Evolutionary conservation across 2,329 filamentous ascomycete species (phyloP).

Genomic region (Pyrenophora tritici-repentis): DNA sequence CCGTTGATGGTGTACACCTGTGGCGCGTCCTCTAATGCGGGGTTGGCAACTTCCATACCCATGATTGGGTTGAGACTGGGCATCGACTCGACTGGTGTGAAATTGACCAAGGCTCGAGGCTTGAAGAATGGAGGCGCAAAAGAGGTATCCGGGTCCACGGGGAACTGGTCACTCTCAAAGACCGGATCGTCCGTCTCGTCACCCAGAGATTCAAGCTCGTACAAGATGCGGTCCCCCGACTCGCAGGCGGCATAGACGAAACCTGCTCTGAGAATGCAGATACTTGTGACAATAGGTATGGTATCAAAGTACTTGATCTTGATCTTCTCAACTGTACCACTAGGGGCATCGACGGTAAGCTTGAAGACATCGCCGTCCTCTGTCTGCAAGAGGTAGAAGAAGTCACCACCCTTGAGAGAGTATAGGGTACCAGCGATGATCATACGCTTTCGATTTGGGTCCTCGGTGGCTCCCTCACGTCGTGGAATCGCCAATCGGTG

Average conservation of each 20-base stretch:
- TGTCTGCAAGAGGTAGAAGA: conserved; percentile 95
- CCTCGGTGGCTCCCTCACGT: conserved; percentile 83
- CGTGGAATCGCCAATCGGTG: conserved; percentile 89
- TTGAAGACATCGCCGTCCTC: conserved; percentile 99
- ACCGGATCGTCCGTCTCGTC: conserved; percentile 92
- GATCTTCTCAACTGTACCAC: conserved; percentile 66
- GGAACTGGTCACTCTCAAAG: conserved; percentile 81
- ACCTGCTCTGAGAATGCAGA: conserved; percentile 93
- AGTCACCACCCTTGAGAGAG: conserved; percentile 85
- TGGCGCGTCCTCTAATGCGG: conserved; percentile 89
- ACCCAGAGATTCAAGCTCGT: conserved; percentile 95
- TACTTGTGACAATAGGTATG: conserved; percentile 81
- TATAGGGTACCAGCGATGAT: conserved; percentile 96
- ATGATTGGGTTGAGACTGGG: conserved; percentile 89
- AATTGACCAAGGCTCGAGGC: conserved; percentile 76
- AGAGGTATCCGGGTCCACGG: conserved; percentile 71
- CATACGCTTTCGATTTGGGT: conserved; percentile 84
- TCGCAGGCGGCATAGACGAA: conserved; percentile 93
- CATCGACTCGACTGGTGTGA: conserved; percentile 83
- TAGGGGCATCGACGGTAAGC: conserved; percentile 87
- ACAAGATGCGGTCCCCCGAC: conserved; percentile 90
- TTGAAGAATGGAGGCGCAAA: conserved; percentile 85
- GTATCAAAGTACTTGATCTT: conserved; percentile 99
- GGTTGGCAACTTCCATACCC: conserved; percentile 88
- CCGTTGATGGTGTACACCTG: conserved; percentile 96